phyloP scores from a whole-genome alignment of 306 rosid genomes.

The Cicer judaicum region DNA sequence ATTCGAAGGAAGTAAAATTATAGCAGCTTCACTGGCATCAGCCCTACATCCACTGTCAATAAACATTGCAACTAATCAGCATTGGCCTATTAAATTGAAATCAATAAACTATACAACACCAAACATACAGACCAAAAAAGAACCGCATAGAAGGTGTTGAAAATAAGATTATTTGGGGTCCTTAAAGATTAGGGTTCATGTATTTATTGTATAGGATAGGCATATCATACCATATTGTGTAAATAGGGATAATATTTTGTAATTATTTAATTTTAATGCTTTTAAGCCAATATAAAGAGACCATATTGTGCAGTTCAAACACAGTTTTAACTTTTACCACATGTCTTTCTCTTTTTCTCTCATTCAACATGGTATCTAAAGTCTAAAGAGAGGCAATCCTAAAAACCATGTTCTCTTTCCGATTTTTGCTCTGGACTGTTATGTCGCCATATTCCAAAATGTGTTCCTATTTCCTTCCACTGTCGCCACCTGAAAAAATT shows the following conservation, averaged over 20 bases:
- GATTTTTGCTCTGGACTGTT: too few relatives aligned
- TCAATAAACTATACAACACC: slow-evolving; percentile 23
- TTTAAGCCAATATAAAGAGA: background rate
- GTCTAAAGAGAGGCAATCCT: too few relatives aligned
- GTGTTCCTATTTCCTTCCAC: too few relatives aligned
- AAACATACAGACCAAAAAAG: slow-evolving; percentile 27
- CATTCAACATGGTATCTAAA: background rate
- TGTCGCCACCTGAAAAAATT: too few relatives aligned
- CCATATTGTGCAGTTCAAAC: background rate
- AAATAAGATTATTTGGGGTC: background rate
- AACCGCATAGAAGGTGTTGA: slow-evolving; percentile 19
- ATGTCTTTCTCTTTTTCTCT: background rate
- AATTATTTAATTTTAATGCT: background rate
- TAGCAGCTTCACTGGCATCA: slow-evolving; percentile 98
- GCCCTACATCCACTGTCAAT: slow-evolving; percentile 96
- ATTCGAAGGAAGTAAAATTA: slow-evolving; percentile 91
- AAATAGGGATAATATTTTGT: background rate
- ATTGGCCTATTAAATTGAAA: slow-evolving; percentile 32
- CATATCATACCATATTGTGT: background rate
- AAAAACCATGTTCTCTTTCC: too few relatives aligned
- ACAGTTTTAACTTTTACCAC: background rate
- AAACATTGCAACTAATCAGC: slow-evolving; percentile 51
- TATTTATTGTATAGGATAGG: background rate
- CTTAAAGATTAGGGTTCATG: background rate
- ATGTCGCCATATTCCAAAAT: too few relatives aligned